Conservation (phyloP, 257 asterid genomes). For the Nicotiana benthamiana region DNA sequence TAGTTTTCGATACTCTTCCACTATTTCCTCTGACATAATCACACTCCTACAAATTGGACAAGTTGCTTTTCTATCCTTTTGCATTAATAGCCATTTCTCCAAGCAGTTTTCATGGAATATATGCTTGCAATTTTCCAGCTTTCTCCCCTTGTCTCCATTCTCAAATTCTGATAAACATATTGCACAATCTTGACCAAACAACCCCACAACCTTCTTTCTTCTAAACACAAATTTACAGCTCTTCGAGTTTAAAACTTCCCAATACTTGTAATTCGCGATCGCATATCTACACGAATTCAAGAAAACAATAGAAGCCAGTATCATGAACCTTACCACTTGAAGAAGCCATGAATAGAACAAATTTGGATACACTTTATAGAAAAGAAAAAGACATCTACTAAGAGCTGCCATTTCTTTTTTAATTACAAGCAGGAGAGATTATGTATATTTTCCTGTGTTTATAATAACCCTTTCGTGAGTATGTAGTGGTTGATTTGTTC, state of each 20-base stretch:
- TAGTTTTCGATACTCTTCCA: neutral
- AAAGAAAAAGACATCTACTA: neutral
- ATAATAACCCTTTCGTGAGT: neutral
- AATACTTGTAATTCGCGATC: too few relatives aligned
- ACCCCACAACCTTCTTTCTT: too few relatives aligned
- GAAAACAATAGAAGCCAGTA: neutral
- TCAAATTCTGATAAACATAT: too few relatives aligned
- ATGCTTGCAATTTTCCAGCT: too few relatives aligned
- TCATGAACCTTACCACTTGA: neutral
- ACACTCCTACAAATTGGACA: conserved; percentile 5
- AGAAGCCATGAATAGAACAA: conserved; percentile 2
- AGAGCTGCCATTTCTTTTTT: neutral
- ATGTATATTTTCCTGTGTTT: neutral
- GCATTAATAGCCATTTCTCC: too few relatives aligned
- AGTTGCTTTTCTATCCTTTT: too few relatives aligned
- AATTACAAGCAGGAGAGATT: neutral
- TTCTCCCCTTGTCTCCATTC: too few relatives aligned
- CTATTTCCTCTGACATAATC: neutral
- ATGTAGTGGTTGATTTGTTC: neutral
- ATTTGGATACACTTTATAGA: neutral
- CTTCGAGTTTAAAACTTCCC: too few relatives aligned
- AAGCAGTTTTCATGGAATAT: too few relatives aligned
- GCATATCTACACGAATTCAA: neutral
- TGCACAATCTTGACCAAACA: too few relatives aligned
- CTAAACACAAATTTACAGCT: too few relatives aligned